Percentiles rank a stretch among this genome's conserved stretches.
These are phyloP conservation scores for Rubia balearica DNA, from an alignment of 305 asterid genomes.

Conservation along the genomic window DNA sequence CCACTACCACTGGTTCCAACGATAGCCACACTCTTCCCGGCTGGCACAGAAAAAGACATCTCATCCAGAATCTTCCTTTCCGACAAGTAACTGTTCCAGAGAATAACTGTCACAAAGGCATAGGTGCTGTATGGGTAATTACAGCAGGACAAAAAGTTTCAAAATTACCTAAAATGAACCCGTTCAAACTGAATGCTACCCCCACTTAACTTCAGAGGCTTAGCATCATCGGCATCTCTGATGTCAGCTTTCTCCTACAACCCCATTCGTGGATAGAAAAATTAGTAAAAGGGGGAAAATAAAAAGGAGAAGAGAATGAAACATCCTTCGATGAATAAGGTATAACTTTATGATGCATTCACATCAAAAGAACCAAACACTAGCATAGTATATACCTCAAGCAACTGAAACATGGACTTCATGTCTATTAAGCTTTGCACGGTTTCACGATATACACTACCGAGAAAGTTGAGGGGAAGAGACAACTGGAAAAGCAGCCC, in stretches of 20 bases:
- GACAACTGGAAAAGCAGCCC: constrained; percentile 97
- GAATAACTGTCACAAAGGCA: background rate
- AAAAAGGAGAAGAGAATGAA: background rate
- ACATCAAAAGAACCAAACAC: background rate
- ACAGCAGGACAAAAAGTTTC: background rate
- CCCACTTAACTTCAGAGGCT: constrained; percentile 61
- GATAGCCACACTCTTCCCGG: constrained; percentile 98
- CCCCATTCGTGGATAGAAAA: constrained; percentile 15
- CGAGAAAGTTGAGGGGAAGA: constrained; percentile 94
- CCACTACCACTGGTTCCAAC: constrained; percentile 99
- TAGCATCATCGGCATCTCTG: constrained; percentile 53
- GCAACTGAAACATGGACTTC: constrained; percentile 96
- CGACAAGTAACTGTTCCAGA: constrained; percentile 51
- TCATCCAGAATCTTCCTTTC: constrained; percentile 96
- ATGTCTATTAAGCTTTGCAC: constrained; percentile 84
- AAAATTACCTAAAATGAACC: constrained; percentile 83
- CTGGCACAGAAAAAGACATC: constrained; percentile 80
- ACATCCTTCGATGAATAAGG: background rate
- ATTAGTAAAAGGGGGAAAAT: background rate
- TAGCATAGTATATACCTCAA: constrained; percentile 52
- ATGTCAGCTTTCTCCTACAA: constrained; percentile 83
- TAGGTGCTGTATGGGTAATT: too few relatives aligned
- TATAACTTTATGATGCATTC: background rate
- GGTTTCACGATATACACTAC: constrained; percentile 94
- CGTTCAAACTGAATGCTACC: constrained; percentile 72